Evolutionary conservation across 2,329 filamentous ascomycete genomes (phyloP).

Genomic region (Fusarium protoensiforme): DNA sequence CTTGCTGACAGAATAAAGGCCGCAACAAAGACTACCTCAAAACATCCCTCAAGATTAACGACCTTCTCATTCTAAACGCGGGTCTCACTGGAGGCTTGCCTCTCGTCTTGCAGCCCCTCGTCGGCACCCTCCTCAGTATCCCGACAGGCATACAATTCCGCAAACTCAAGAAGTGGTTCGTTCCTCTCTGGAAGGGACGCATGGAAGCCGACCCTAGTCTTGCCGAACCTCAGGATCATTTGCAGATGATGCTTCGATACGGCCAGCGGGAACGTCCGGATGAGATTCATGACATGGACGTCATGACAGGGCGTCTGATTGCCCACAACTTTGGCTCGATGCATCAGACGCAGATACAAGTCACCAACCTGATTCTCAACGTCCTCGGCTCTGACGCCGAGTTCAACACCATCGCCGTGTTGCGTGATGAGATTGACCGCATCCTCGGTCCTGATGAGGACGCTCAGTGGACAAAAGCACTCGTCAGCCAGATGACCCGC

Average conservation of each 20-base stretch:
- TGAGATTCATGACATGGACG: constrained; percentile 46
- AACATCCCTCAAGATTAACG: constrained; percentile 43
- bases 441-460: constrained; percentile 42
- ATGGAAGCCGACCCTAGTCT: constrained; percentile 21
- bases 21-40: constrained; percentile 50
- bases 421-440: constrained; percentile 52
- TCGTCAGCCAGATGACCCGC: constrained; percentile 50
- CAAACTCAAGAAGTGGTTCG: constrained; percentile 42
- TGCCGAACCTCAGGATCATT: constrained; percentile 48
- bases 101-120: constrained; percentile 44
- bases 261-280: constrained; percentile 51
- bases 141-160: constrained; percentile 33
- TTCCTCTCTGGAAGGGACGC: constrained; percentile 36
- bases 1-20: constrained; percentile 27
- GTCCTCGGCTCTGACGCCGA: constrained; percentile 50
- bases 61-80: constrained; percentile 48
- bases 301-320: constrained; percentile 47
- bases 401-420: constrained; percentile 48
- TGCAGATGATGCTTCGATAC: constrained; percentile 56
- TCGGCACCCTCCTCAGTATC: constrained; percentile 43
- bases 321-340: constrained; percentile 52
- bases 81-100: constrained; percentile 47
- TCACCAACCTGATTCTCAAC: constrained; percentile 53
- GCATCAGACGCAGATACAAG: constrained; percentile 53
- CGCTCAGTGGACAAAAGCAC: constrained; percentile 52